Evolutionary conservation across 352 stramenopile genomes (phyloP).

Genomic region (Globisporangium polare): DNA sequence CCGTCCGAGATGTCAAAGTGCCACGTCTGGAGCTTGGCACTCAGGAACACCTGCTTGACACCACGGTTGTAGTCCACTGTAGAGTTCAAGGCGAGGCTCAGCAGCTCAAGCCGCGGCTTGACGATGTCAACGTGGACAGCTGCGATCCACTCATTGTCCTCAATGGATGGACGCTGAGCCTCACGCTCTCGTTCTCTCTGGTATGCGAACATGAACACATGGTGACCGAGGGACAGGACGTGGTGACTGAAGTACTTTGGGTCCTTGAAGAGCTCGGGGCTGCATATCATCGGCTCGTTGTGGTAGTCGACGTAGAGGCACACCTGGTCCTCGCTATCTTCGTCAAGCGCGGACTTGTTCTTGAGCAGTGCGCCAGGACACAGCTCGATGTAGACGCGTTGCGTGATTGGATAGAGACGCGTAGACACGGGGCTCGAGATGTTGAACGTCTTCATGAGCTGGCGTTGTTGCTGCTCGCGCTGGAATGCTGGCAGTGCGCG

Average conservation of each 20-base stretch:
- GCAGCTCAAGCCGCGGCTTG: slow-evolving; percentile 26
- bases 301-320: slow-evolving; percentile 36
- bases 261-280: slow-evolving; percentile 24
- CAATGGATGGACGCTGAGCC: neutral
- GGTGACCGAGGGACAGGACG: slow-evolving; percentile 22
- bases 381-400: slow-evolving; percentile 46
- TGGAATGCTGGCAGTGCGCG: slow-evolving; percentile 17
- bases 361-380: slow-evolving; percentile 19
- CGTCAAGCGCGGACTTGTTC: neutral
- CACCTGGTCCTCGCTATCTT: slow-evolving; percentile 21
- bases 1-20: slow-evolving; percentile 40
- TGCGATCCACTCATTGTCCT: slow-evolving; percentile 24
- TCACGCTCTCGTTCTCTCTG: neutral
- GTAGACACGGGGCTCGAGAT: slow-evolving; percentile 25
- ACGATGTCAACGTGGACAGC: slow-evolving; percentile 39
- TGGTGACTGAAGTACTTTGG: slow-evolving; percentile 30
- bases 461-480: neutral
- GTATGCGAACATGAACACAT: slow-evolving; percentile 38
- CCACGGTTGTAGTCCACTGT: neutral
- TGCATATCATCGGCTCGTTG: slow-evolving; percentile 21
- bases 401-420: slow-evolving; percentile 28
- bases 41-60: slow-evolving; percentile 12
- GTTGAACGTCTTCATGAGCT: slow-evolving; percentile 10
- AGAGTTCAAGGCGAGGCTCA: slow-evolving; percentile 15
- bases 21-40: slow-evolving; percentile 30